phyloP scores from a whole-genome alignment of 2,329 filamentous ascomycete species.

The Paracorniculantispora psalliotae region DNA sequence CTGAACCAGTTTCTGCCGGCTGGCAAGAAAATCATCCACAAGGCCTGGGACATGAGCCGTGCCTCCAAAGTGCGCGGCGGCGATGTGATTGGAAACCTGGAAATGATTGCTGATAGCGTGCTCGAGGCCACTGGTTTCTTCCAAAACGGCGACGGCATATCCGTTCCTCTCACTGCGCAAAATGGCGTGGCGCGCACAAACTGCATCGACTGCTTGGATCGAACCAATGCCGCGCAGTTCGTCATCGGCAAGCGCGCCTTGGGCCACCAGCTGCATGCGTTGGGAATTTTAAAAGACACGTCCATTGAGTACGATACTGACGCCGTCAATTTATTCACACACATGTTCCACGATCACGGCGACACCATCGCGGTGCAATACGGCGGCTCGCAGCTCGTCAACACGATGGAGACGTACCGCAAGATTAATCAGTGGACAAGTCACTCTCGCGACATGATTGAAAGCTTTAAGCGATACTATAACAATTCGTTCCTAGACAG shows the following conservation, averaged over 20 bases:
- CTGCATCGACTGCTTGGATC: conserved; percentile 95
- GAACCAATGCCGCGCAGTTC: conserved; percentile 96
- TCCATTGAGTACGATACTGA: conserved; percentile 91
- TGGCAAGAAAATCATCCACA: conserved; percentile 83
- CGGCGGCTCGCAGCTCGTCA: conserved; percentile 93
- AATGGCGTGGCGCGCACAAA: conserved; percentile 94
- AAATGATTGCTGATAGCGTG: conserved; percentile 83
- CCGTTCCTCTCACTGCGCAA: conserved; percentile 63
- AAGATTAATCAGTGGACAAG: conserved; percentile 99
- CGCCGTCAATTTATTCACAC: conserved; percentile 90
- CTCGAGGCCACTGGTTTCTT: conserved; percentile 87
- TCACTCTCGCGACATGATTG: conserved; percentile 96
- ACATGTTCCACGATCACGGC: conserved; percentile 97
- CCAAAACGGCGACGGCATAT: conserved; percentile 75
- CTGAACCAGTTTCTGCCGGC: conserved; percentile 88
- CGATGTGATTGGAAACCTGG: conserved; percentile 89
- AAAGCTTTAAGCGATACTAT: conserved; percentile 98
- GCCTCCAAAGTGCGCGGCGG: conserved; percentile 88
- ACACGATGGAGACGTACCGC: conserved; percentile 98
- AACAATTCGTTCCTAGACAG: conserved; percentile 97
- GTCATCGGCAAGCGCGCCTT: conserved; percentile 94
- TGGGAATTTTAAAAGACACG: conserved; percentile 77
- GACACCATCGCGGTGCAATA: conserved; percentile 98
- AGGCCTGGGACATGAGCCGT: conserved; percentile 97
- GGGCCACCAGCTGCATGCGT: conserved; percentile 83